Conservation (phyloP, 768 basidiomycete species). For the Boletus patriciae region DNA sequence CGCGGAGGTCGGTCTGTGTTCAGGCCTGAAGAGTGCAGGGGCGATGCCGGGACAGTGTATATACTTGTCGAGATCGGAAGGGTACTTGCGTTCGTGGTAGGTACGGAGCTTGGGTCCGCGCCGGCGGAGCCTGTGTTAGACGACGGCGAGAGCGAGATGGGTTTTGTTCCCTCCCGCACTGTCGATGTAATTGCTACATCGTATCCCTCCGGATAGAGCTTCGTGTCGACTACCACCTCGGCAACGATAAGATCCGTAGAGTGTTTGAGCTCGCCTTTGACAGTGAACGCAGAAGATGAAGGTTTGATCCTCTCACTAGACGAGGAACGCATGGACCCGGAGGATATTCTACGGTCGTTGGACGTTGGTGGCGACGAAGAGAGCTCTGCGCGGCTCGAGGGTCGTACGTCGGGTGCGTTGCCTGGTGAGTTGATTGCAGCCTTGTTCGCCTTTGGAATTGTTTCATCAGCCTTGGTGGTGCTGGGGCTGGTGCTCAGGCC, state of each 20-base stretch:
- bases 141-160: conserved; percentile 35
- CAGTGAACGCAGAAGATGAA: conserved; percentile 56
- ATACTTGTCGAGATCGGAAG: conserved; percentile 61
- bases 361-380: conserved; percentile 29
- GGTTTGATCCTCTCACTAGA: conserved; percentile 36
- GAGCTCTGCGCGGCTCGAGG: conserved; percentile 11
- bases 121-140: conserved; percentile 4
- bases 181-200: conserved; percentile 48
- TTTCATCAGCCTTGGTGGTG: conserved; percentile 32
- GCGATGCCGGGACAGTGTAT: conserved; percentile 78
- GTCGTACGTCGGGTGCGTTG: conserved; percentile 19
- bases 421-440: conserved; percentile 29
- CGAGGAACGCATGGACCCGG: conserved; percentile 32
- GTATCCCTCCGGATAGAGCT: conserved; percentile 78
- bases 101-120: not conserved
- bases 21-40: conserved; percentile 72
- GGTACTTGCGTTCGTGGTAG: conserved; percentile 9
- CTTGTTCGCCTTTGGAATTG: conserved; percentile 44
- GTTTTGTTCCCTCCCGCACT: conserved; percentile 39
- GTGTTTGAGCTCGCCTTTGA: conserved; percentile 59
- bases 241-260: conserved; percentile 71
- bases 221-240: conserved; percentile 80
- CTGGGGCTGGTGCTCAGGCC: conserved; percentile 8
- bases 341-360: conserved; percentile 17
- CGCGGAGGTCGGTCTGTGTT: conserved; percentile 54